These are phyloP conservation scores for Xylaria palmicola DNA, from an alignment of 495 filamentous ascomycete genomes.

Conservation along the genomic window DNA sequence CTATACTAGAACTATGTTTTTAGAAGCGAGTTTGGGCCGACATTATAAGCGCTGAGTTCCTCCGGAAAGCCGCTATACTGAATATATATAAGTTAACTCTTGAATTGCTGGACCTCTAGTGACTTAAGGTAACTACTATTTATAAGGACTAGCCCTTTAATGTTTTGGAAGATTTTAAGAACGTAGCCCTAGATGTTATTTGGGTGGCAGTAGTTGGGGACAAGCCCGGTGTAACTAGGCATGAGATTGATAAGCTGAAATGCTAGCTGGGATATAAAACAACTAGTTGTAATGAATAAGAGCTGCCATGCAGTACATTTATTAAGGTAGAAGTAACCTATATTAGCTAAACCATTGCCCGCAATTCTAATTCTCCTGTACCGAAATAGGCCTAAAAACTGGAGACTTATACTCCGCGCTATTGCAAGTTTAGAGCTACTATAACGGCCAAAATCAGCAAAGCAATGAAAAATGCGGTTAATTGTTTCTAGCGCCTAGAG, in stretches of 20 bases:
- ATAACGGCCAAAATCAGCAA: constrained; percentile 22
- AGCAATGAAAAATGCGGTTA: constrained; percentile 22
- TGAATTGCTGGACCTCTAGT: constrained; percentile 38
- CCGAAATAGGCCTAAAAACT: constrained; percentile 18
- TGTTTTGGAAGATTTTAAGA: constrained; percentile 29
- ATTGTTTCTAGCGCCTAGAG: constrained; percentile 22
- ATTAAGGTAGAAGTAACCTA: constrained; percentile 26
- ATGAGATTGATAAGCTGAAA: constrained; percentile 25
- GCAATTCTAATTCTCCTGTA: constrained; percentile 4
- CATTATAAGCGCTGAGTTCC: constrained; percentile 32
- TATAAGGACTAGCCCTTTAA: constrained; percentile 25
- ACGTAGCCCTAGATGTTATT: constrained; percentile 37
- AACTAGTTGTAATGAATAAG: background rate
- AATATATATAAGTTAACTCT: constrained; percentile 27
- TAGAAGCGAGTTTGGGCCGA: constrained; percentile 37
- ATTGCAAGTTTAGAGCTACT: constrained; percentile 20
- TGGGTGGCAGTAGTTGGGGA: constrained; percentile 34
- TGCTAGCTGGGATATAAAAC: no score
- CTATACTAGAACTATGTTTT: constrained; percentile 27
- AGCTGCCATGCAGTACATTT: background rate
- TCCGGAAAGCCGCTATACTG: constrained; percentile 30
- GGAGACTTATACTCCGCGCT: constrained; percentile 20
- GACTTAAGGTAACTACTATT: constrained; percentile 19
- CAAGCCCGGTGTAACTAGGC: constrained; percentile 16
- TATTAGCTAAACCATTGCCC: constrained; percentile 20